Base-by-base conservation (phyloP, 352 stramenopile genomes). In the Thraustochytrium sp. region DNA sequence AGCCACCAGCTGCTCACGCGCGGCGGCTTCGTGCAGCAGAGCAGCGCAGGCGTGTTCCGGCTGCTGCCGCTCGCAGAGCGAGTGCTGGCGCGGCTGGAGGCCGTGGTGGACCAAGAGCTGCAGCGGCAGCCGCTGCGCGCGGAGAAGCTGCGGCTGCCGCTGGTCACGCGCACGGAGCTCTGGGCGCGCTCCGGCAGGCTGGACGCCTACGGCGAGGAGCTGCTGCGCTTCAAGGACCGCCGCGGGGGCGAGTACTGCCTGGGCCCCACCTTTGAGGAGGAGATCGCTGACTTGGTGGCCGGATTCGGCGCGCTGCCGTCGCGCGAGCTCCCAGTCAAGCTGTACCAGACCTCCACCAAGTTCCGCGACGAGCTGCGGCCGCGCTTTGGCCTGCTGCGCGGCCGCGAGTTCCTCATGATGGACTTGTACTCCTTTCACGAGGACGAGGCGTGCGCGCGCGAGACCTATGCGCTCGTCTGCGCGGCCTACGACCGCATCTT, bases 381-480 rank as follows among this genome's bases (percentile, higher is more conserved):
- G 36, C 86, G 92, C 62, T 95, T 95, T 73, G 92, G 92, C 0
- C 87, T 95, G 5, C 85, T 95, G 72, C 87, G 92, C 26, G 91
- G 90, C 13, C 86, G 92, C 34, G 92, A 96, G 85, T 96, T 96
- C 62, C 62, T 95, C 65, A 96, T 96, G 92, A 96, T 95, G 87
- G 92, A 96, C 87, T 92, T 95, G 87, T 96, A 96, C 86, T 93
- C 91, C 38, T 95, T 95, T 72, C 92, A 96, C 74, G 86, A 86
- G 56, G 90, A 86, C 82, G 91, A 90, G 48, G 88, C 89, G 0
- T 82, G 84, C 21, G 90, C 91, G 2, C 75, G 92, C 26, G 61
- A 88, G 83, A 94, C 91, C 26, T 96, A 96, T 53, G 82, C 92
- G 21, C 88, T 92, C 38, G 91, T 95, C n/a, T 90, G 90, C 34